Evolutionary conservation across 352 stramenopile species (phyloP), one percentile per base, ranked within the genome.

Genomic region (Phytopythium helicoides): DNA sequence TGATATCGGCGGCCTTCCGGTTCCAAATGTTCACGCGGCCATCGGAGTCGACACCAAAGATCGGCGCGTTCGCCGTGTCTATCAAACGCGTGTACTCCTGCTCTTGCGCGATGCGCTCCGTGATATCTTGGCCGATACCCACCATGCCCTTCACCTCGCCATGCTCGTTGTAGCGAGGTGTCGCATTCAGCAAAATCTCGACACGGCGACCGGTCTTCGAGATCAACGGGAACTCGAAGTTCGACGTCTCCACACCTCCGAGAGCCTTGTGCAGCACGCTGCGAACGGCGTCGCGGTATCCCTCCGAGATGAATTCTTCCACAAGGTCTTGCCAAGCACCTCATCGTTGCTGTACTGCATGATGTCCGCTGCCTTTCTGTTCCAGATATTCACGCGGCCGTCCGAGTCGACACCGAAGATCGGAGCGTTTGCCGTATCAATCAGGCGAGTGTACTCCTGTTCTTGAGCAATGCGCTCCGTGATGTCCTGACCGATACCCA

Each of bases 21-120:
- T 98, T 98, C 92, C 92, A 98, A 59, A 95, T 87, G 14, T 86
- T 91, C 31, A 96, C 84, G 19, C 67, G 62, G 39, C 86, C 87
- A 33, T 89, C 54, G 23, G 70, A 76, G 71, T 98, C 81, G 15
- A 95, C 61, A 7, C 79, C 86, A 19, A 93, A 89, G 48, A 95
- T 94, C 0, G 86, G 85, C 4, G 79, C 85, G 31, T 93, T 95
- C 4, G 83, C 82, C 0, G 82, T 89, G 37, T 95, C 82, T 33
- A 95, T 87, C 10, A 95, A 60, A 0, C 81, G 73, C 26, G 63
- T 86, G 58, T 91, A 89, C 60, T 94, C 86, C 39, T 91, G 81
- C 45, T 95, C 86, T 28, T 88, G 81, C 6, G 87, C 71, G 26
- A 89, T 82, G 22, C 71, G 77, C 42, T 91, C 75, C 0, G 84